Evolutionary conservation across 305 asterid genomes (phyloP).

Genomic region (Fraxinus paxiana): DNA sequence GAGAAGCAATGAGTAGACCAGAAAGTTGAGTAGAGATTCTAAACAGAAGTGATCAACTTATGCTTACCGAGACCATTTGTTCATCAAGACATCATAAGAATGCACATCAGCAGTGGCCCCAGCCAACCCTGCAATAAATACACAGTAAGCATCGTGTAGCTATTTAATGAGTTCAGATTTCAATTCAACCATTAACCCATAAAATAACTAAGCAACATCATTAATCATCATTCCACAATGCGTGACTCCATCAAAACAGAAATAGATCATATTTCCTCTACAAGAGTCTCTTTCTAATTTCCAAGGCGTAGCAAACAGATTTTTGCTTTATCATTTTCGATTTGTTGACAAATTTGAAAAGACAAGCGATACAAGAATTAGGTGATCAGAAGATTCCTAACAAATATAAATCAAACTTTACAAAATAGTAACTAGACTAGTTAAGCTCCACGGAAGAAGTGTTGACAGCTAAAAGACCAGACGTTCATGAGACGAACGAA

Average conservation of each 20-base stretch:
- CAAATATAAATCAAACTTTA: background rate
- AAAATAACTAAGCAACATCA: background rate
- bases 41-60: background rate
- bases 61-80: slow-evolving; percentile 91
- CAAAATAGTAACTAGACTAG: background rate
- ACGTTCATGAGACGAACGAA: background rate
- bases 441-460: background rate
- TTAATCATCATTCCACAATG: background rate
- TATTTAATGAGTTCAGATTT: slow-evolving; percentile 3
- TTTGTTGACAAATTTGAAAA: background rate
- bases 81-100: slow-evolving; percentile 77
- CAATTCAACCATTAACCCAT: background rate
- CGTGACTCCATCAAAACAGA: background rate
- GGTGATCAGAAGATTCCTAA: background rate
- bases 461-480: background rate
- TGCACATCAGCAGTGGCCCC: slow-evolving; percentile 99
- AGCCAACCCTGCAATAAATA: slow-evolving; percentile 68
- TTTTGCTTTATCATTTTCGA: background rate
- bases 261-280: background rate
- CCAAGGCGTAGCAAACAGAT: background rate
- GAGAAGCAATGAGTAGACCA: background rate
- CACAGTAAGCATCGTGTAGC: slow-evolving; percentile 20
- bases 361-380: background rate
- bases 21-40: background rate
- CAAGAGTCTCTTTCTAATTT: background rate